These are phyloP conservation scores for Austroboletus eburneus DNA, from an alignment of 768 basidiomycete species.

Conservation along the genomic window DNA sequence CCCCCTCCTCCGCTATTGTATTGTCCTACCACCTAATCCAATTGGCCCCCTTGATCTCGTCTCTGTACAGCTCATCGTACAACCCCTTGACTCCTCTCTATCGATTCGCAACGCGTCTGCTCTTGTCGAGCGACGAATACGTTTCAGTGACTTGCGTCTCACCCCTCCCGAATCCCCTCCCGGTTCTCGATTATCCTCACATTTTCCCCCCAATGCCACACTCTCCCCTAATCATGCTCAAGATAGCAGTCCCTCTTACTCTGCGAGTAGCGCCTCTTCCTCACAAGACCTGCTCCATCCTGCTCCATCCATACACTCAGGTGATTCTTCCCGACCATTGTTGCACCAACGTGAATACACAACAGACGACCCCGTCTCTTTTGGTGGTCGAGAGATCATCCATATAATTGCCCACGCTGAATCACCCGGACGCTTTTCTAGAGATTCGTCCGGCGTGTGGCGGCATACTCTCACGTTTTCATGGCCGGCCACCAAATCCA, in stretches of 20 bases:
- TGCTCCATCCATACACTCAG: constrained; percentile 22
- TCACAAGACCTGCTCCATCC: constrained; percentile 18
- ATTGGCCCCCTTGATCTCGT: constrained; percentile 73
- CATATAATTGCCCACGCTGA: constrained; percentile 56
- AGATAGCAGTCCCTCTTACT: constrained; percentile 14
- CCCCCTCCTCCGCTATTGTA: constrained; percentile 55
- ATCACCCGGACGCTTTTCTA: constrained; percentile 53
- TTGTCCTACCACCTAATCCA: constrained; percentile 52
- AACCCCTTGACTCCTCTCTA: constrained; percentile 54
- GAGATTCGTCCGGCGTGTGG: constrained; percentile 56
- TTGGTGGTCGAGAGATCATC: constrained; percentile 34
- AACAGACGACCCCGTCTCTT: constrained; percentile 11
- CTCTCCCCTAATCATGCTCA: constrained; percentile 27
- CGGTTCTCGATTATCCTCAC: constrained; percentile 14
- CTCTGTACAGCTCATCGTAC: constrained; percentile 57
- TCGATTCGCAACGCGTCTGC: constrained; percentile 60
- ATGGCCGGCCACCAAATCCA: constrained; percentile 67
- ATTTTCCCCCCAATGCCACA: constrained; percentile 19
- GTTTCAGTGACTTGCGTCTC: constrained; percentile 42
- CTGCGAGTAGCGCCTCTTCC: constrained; percentile 11
- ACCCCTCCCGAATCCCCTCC: constrained; percentile 23
- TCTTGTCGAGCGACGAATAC: constrained; percentile 68
- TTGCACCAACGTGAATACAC: constrained; percentile 16
- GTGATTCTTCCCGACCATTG: constrained; percentile 24
- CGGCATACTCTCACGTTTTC: constrained; percentile 63